These are phyloP conservation scores for Penicillium vulpinum DNA, from an alignment of 2,329 filamentous ascomycete species.

Conservation along the genomic window DNA sequence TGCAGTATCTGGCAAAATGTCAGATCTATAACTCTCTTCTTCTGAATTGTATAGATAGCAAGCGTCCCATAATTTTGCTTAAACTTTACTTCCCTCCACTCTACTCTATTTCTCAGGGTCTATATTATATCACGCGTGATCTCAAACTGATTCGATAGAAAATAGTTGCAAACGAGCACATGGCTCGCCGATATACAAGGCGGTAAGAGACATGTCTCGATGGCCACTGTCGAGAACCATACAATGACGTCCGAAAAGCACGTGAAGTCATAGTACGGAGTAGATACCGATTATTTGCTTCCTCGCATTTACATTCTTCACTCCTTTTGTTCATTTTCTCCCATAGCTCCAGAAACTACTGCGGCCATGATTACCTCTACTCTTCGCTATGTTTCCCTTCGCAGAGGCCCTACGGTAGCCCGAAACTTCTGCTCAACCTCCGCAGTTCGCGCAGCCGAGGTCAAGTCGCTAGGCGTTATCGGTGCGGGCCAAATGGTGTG, in stretches of 20 bases:
- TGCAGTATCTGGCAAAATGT: slow-evolving; percentile 6
- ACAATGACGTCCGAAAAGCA: slow-evolving; percentile 23
- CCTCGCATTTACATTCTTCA: neutral
- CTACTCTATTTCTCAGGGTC: neutral
- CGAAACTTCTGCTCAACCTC: slow-evolving; percentile 70
- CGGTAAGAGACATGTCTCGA: neutral
- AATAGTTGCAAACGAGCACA: no score
- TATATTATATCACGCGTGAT: neutral
- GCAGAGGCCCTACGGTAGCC: slow-evolving; percentile 38
- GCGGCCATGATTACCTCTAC: slow-evolving; percentile 39
- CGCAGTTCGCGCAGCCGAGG: slow-evolving; percentile 63
- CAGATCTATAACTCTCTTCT: neutral
- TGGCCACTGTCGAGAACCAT: neutral
- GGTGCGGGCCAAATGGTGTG: slow-evolving; percentile 94
- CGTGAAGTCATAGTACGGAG: slow-evolving; percentile 18
- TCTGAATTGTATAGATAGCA: neutral
- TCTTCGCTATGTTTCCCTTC: slow-evolving; percentile 27
- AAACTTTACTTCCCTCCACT: neutral
- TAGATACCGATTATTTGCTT: neutral
- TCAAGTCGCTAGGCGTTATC: slow-evolving; percentile 87
- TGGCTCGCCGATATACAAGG: neutral
- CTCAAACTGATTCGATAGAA: neutral
- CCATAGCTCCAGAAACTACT: neutral
- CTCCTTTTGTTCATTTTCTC: neutral
- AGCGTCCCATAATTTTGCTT: neutral